Evolutionary conservation across 2,329 filamentous ascomycete genomes (phyloP).

Genomic region (Magnaporthiopsis rhizophila): DNA sequence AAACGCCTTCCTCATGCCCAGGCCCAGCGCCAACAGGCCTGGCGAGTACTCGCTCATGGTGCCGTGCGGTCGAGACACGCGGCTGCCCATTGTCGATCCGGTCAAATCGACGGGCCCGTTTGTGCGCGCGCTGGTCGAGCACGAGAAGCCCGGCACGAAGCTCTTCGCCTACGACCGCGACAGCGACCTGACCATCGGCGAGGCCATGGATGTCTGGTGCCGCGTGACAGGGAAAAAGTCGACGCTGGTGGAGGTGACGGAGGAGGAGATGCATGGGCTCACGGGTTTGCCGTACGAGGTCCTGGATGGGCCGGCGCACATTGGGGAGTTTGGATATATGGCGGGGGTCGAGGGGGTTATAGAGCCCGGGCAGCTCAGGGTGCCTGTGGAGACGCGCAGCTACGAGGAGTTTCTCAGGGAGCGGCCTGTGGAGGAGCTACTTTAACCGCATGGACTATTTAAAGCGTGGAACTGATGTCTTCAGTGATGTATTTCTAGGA

Average conservation of each 20-base stretch:
- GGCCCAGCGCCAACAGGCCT: constrained; percentile 14
- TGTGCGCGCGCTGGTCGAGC: constrained; percentile 32
- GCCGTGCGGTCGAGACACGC: constrained; percentile 16
- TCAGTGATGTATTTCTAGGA: no score
- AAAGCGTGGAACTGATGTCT: no score
- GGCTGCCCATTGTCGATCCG: constrained; percentile 32
- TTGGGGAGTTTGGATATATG: constrained; percentile 32
- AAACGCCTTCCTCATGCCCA: constrained; percentile 22
- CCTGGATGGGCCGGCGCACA: constrained; percentile 25
- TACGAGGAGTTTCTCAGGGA: constrained; percentile 23
- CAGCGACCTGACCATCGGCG: constrained; percentile 23
- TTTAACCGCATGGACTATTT: not conserved
- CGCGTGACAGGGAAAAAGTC: constrained; percentile 28
- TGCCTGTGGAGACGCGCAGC: constrained; percentile 18
- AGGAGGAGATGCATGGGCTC: constrained; percentile 25
- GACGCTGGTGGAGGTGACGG: constrained; percentile 19
- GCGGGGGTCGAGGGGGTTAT: constrained; percentile 29
- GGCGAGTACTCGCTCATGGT: constrained; percentile 25
- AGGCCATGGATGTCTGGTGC: constrained; percentile 27
- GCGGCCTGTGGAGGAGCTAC: constrained; percentile 8
- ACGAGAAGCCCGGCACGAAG: constrained; percentile 29
- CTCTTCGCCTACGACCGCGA: constrained; percentile 33
- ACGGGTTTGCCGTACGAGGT: constrained; percentile 29
- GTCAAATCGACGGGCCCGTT: constrained; percentile 32
- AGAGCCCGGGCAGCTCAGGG: constrained; percentile 29